phyloP scores from a whole-genome alignment of 768 basidiomycete species.

The Lentinula sp. region DNA sequence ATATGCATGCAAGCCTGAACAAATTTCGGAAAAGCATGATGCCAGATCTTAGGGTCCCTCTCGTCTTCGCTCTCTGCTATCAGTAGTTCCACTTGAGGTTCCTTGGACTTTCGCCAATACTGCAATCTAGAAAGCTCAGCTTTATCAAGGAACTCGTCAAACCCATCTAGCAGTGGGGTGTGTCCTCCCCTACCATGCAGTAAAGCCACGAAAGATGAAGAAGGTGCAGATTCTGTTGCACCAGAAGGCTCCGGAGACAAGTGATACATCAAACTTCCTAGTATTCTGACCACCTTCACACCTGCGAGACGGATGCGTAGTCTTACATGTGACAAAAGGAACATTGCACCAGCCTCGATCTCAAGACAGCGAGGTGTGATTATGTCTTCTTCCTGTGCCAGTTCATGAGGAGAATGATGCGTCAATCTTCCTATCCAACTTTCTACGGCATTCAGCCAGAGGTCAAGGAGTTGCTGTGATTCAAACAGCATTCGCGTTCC shows the following conservation, averaged over 20 bases:
- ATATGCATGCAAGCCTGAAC: slow-evolving; percentile 51
- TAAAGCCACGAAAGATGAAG: slow-evolving; percentile 41
- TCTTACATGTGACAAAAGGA: slow-evolving; percentile 60
- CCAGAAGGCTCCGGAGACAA: slow-evolving; percentile 27
- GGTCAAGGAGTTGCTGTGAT: slow-evolving; percentile 54
- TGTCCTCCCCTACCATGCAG: slow-evolving; percentile 45
- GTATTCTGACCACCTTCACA: slow-evolving; percentile 54
- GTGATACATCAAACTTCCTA: slow-evolving; percentile 44
- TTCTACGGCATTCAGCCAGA: slow-evolving; percentile 74
- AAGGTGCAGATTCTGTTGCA: slow-evolving; percentile 19
- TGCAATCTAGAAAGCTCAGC: slow-evolving; percentile 55
- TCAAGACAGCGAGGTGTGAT: slow-evolving; percentile 47
- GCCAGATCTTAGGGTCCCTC: slow-evolving; percentile 70
- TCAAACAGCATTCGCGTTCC: slow-evolving; percentile 61
- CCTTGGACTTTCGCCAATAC: slow-evolving; percentile 58
- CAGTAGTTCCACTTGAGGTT: slow-evolving; percentile 52
- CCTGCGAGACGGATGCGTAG: slow-evolving; percentile 51
- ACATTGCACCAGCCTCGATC: slow-evolving; percentile 68
- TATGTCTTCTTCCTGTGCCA: slow-evolving; percentile 34
- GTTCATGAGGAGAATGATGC: slow-evolving; percentile 31
- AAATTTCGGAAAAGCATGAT: slow-evolving; percentile 62
- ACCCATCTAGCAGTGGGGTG: slow-evolving; percentile 48
- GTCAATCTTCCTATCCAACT: slow-evolving; percentile 53
- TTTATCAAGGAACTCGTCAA: slow-evolving; percentile 61
- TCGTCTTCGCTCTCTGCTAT: slow-evolving; percentile 68